Evolutionary conservation across 306 rosid species (phyloP), one percentile per base, ranked within the genome.

Genomic region (Abrus pulchellus): DNA sequence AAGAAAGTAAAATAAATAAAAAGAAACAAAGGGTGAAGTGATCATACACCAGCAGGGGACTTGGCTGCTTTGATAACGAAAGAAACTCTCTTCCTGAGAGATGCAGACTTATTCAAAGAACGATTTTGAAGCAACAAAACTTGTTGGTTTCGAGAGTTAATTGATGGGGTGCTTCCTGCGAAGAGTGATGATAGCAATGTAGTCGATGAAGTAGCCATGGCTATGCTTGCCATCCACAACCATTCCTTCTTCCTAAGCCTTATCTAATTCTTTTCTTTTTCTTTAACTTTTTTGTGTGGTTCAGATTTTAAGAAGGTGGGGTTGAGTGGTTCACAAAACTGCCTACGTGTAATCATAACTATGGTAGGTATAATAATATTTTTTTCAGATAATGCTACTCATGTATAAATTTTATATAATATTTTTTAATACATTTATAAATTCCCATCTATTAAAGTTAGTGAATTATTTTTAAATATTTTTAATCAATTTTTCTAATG

Each of bases 1-100:
- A 11, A 30, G 2, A 44, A 47, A 45, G 5, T 1, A n/a, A 0
- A 6, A 56, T 11, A 20, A 49, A 38, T 7, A 20, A 72, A 6
- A 13, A 68, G 6, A 68, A 43, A n/a, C 14, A 63, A 43, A 71
- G 2, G 60, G 32, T 10, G 52, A 66, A 72, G 61, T 50, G 60
- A 20, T 20, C 91, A 9, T 89, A 95, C 97, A 64, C 98, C 98
- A 62, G 89, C 78, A 57, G 99, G 97, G 50, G 88, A 83, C 80
- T 93, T 95, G 10, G 78, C 91, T 43, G 99, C 99, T 81, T 56
- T 87, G 14, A 91, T 87, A 60, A 74, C 61, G 77, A 90, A 89
- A 71, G 88, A 64, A 69, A 57, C 36, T 36, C 78, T 84, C 38
- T 59, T 83, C 9, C 61, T 82, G 54, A 70, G 54, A 74, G 48